Evolutionary conservation across 106 monocot genomes (phyloP).

Genomic region (Vanilla planifolia): DNA sequence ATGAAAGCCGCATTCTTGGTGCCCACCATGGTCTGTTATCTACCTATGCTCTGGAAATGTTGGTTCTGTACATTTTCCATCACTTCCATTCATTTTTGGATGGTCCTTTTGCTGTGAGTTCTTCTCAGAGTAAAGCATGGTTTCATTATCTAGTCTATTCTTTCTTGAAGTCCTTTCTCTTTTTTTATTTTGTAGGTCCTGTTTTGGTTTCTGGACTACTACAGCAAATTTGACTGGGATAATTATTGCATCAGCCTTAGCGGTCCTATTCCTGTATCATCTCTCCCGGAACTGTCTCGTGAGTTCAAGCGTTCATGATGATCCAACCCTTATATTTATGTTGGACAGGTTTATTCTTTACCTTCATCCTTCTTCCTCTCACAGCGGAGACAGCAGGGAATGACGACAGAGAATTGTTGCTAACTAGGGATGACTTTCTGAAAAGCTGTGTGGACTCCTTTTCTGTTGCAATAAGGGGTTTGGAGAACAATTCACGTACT

Average conservation of each 20-base stretch:
- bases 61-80: slow-evolving; percentile 84
- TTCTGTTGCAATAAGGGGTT: slow-evolving; percentile 24
- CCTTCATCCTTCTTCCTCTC: not conserved
- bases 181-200: slow-evolving; percentile 53
- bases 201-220: slow-evolving; percentile 84
- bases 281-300: slow-evolving; percentile 71
- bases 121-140: not conserved
- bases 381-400: slow-evolving; percentile 56
- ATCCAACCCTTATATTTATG: not conserved
- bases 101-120: slow-evolving; percentile 76
- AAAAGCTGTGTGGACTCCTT: slow-evolving; percentile 35
- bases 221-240: slow-evolving; percentile 92
- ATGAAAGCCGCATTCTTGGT: slow-evolving; percentile 97
- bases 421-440: slow-evolving; percentile 68
- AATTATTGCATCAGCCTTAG: slow-evolving; percentile 58
- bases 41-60: slow-evolving; percentile 94
- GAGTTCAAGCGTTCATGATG: slow-evolving; percentile 7
- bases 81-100: slow-evolving; percentile 61
- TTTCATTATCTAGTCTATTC: not conserved
- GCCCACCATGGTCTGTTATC: slow-evolving; percentile 89
- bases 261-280: slow-evolving; percentile 61
- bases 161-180: not conserved
- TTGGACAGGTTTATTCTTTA: no score
- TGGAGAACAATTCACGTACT: slow-evolving; percentile 23
- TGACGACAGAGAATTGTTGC: slow-evolving; percentile 40